phyloP scores from a whole-genome alignment of 2,329 filamentous ascomycete species.

The Corynespora cassiicola region DNA sequence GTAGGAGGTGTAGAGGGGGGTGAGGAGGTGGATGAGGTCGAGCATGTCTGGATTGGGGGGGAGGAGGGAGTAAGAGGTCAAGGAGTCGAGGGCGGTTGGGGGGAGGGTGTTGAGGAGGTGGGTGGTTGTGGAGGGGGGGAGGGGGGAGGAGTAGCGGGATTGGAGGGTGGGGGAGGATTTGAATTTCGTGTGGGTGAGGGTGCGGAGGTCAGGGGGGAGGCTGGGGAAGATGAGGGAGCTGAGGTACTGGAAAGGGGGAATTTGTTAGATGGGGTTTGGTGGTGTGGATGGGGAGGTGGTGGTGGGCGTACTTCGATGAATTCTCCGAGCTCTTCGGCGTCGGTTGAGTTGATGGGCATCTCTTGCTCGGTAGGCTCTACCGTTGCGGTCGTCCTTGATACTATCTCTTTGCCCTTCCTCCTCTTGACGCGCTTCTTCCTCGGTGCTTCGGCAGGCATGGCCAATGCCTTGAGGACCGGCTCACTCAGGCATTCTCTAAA shows the following conservation, averaged over 20 bases:
- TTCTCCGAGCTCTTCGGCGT: constrained; percentile 75
- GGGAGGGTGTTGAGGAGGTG: constrained; percentile 60
- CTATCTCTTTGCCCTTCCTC: constrained; percentile 29
- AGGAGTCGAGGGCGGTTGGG: constrained; percentile 68
- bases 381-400: constrained; percentile 46
- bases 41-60: constrained; percentile 44
- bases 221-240: constrained; percentile 71
- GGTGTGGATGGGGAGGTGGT: constrained; percentile 45
- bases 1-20: constrained; percentile 69
- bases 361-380: constrained; percentile 20
- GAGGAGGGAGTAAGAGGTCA: constrained; percentile 71
- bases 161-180: constrained; percentile 58
- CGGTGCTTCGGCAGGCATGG: constrained; percentile 50
- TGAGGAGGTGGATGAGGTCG: constrained; percentile 62
- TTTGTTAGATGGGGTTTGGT: constrained; percentile 3
- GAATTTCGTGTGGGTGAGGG: constrained; percentile 66
- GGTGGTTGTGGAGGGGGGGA: constrained; percentile 60
- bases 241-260: constrained; percentile 68
- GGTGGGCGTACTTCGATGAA: constrained; percentile 73
- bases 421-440: constrained; percentile 54
- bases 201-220: constrained; percentile 67
- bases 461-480: constrained; percentile 68
- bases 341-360: constrained; percentile 27
- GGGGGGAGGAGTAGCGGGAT: constrained; percentile 63
- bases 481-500: constrained; percentile 79